Evolutionary conservation across 768 basidiomycete genomes (phyloP).

Genomic region (Exidia glandulosa): DNA sequence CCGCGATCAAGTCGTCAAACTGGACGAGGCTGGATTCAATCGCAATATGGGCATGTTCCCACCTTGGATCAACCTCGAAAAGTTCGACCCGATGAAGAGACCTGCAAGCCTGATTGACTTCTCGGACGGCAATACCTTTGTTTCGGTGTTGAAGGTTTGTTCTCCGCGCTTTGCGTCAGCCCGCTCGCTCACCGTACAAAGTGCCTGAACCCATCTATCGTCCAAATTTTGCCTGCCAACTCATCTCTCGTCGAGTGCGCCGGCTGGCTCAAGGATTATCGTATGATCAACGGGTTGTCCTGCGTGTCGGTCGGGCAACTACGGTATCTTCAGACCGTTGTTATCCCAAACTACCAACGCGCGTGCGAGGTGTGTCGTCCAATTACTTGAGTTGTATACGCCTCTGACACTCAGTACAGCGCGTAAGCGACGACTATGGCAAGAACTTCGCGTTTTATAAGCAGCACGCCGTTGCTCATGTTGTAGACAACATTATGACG

Average conservation of each 20-base stretch:
- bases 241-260: slow-evolving; percentile 18
- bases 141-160: slow-evolving; percentile 16
- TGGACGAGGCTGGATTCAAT: background rate
- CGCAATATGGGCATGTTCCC: slow-evolving; percentile 19
- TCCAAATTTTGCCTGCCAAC: slow-evolving; percentile 18
- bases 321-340: background rate
- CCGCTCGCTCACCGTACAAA: slow-evolving; percentile 6
- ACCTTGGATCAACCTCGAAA: slow-evolving; percentile 18
- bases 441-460: slow-evolving; percentile 22
- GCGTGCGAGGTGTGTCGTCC: no score
- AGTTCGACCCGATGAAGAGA: slow-evolving; percentile 12
- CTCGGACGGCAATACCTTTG: slow-evolving; percentile 15
- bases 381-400: no score
- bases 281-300: slow-evolving; percentile 17
- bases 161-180: background rate
- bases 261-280: slow-evolving; percentile 11
- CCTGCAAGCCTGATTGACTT: slow-evolving; percentile 17
- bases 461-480: slow-evolving; percentile 17
- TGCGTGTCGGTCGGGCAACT: slow-evolving; percentile 19
- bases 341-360: no score
- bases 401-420: slow-evolving; percentile 8
- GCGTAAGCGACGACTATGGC: slow-evolving; percentile 11
- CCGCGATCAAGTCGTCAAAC: slow-evolving; percentile 1
- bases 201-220: slow-evolving; percentile 20
- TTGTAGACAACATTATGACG: slow-evolving; percentile 14